These are phyloP conservation scores for Zizania latifolia DNA, from an alignment of 176 grass and related monocot species.

Conservation along the genomic window DNA sequence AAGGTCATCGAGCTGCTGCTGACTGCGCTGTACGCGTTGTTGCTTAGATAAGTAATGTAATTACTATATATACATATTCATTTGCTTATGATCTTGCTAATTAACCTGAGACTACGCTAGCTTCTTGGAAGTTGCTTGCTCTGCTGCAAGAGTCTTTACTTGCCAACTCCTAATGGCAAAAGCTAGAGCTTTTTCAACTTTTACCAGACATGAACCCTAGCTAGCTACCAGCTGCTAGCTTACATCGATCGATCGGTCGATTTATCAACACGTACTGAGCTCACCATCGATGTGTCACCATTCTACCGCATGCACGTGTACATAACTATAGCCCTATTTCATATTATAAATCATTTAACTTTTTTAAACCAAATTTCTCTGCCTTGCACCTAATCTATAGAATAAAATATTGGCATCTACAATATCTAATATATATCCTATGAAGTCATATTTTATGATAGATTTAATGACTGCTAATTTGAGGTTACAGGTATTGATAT, in stretches of 20 bases:
- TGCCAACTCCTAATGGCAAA: conserved; percentile 22
- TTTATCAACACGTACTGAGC: neutral
- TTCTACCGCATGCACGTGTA: too few relatives aligned
- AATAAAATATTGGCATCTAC: too few relatives aligned
- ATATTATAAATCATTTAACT: too few relatives aligned
- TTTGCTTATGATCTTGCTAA: neutral
- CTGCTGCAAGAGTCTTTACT: neutral
- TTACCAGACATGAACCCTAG: neutral
- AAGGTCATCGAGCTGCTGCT: neutral
- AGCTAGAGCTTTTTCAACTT: neutral
- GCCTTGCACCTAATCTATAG: too few relatives aligned
- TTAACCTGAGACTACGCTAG: neutral
- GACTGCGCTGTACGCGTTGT: neutral
- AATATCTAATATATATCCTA: too few relatives aligned
- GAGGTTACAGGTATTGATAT: too few relatives aligned
- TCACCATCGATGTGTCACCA: too few relatives aligned
- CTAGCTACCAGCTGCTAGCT: neutral
- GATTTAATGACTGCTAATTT: too few relatives aligned
- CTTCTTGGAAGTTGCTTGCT: conserved; percentile 25
- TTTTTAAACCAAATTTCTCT: too few relatives aligned
- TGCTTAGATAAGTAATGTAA: neutral
- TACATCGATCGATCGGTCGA: neutral
- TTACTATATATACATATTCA: neutral
- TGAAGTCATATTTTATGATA: too few relatives aligned
- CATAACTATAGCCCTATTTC: too few relatives aligned